Base-by-base conservation (phyloP, 176 grass and related monocot species). In the Carex littledalei region DNA sequence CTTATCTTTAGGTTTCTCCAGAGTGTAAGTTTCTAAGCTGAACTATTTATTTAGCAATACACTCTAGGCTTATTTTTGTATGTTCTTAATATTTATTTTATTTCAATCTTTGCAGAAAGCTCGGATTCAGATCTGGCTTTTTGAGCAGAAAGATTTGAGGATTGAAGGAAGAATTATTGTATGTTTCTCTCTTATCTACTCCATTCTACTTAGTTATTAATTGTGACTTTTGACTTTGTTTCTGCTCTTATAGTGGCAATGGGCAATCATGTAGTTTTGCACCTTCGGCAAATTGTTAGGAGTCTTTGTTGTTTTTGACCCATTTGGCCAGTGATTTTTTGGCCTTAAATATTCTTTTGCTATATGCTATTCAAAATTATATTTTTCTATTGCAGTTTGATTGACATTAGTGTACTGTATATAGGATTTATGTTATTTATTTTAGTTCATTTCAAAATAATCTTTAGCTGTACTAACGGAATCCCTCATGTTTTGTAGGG, bases 1-100 rank as follows among this genome's bases (percentile, higher is more conserved):
- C 93, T 95, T 74, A 98, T 95, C 77, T 98, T 98, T 71, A 86
- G 96, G 47, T 95, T 98, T 86, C 96, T 98, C 34, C 91, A 98
- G 86, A 95, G 93, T 74, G 96, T 98, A 95, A 98, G 96, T 92
- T 87, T 54, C 29, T 52, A 18, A 2, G 7, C 26, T 62, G 6
- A 26, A 37, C 58, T 9, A 53, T 64, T 63, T 37, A 18, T 81
- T 39, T 31, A 82, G 37, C 55, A 52, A 6, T 84, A 18, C 50
- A 10, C 26, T 59, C 63, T 47, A 24, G 5, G 26, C 9, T 58
- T 64, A 0, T 74, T 39, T 75, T 39, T 3, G 8, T 61, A 67
- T 41, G 41, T 15, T 49, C 60, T 50, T 58, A 62, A 35, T 53
- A 67, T 67, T 17, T 78, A 26, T 54, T 84, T 87, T 32, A 39